Evolutionary conservation across 2,329 filamentous ascomycete genomes (phyloP).

Genomic region (Eutypa lata): DNA sequence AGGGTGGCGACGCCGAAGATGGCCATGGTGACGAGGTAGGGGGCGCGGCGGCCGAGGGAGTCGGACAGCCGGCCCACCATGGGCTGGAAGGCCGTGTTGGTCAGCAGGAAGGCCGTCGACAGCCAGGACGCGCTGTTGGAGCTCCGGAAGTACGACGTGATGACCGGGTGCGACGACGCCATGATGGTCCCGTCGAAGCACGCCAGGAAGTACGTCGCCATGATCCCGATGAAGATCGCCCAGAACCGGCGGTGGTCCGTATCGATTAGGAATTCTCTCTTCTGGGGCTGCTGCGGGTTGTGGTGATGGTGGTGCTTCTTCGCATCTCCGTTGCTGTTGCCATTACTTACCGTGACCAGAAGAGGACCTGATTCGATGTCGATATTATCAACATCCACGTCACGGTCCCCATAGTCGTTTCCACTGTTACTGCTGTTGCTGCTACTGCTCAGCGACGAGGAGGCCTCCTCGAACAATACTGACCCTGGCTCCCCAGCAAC

Average conservation of each 20-base stretch:
- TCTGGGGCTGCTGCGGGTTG: conserved; percentile 7
- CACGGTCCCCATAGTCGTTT: too few relatives aligned
- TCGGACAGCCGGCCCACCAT: conserved; percentile 73
- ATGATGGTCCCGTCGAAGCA: conserved; percentile 78
- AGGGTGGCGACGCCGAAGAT: conserved; percentile 63
- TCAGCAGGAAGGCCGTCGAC: conserved; percentile 74
- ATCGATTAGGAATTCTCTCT: conserved; percentile 38
- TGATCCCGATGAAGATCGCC: conserved; percentile 58
- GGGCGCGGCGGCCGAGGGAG: conserved; percentile 64
- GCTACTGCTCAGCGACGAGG: background rate
- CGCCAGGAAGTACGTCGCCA: conserved; percentile 55
- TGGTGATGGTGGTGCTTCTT: background rate
- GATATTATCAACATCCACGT: background rate
- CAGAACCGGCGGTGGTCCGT: conserved; percentile 54
- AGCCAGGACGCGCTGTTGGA: conserved; percentile 81
- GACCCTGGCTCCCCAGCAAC: background rate
- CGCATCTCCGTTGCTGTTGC: background rate
- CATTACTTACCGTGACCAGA: too few relatives aligned
- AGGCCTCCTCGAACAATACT: background rate
- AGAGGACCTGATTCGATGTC: background rate
- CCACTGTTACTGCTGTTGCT: too few relatives aligned
- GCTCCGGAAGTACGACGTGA: conserved; percentile 74
- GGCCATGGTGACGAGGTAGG: conserved; percentile 61
- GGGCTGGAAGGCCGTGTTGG: conserved; percentile 73
- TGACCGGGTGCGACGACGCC: conserved; percentile 77